Evolutionary conservation across 129 eudicot genomes (phyloP).

Genomic region (Logfia minima): DNA sequence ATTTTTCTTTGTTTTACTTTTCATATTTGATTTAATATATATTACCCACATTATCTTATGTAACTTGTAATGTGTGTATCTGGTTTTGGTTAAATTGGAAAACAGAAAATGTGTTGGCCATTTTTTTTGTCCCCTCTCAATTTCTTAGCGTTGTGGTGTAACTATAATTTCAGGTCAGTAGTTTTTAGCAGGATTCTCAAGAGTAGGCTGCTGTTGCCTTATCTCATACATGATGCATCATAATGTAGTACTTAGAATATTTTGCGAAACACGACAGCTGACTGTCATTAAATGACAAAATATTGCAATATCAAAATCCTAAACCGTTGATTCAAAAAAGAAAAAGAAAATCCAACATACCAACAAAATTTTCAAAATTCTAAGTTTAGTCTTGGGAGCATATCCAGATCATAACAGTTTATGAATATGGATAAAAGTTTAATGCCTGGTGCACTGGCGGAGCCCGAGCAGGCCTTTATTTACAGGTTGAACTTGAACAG

Average conservation of each 20-base stretch:
- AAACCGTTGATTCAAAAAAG: not conserved
- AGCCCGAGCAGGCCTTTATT: not conserved
- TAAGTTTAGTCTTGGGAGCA: not conserved
- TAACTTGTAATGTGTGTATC: slow-evolving; percentile 23
- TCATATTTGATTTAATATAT: not conserved
- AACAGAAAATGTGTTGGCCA: slow-evolving; percentile 33
- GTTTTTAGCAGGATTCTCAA: not conserved
- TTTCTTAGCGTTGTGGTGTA: not conserved
- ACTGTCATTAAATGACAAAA: not conserved
- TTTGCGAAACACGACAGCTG: not conserved
- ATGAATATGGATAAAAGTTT: not conserved
- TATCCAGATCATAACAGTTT: not conserved
- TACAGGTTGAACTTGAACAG: not conserved
- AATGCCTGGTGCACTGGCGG: not conserved
- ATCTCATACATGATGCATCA: not conserved
- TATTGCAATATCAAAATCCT: not conserved
- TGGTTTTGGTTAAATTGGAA: not conserved
- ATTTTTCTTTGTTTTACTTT: not conserved
- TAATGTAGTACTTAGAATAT: too few species aligned
- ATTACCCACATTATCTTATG: slow-evolving; percentile 5
- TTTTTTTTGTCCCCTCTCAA: slow-evolving; percentile 14
- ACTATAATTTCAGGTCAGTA: not conserved
- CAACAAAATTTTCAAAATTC: not conserved
- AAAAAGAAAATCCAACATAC: not conserved
- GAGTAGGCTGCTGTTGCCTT: not conserved